Conservation (phyloP, 306 rosid genomes). For the Castanopsis chinensis region DNA sequence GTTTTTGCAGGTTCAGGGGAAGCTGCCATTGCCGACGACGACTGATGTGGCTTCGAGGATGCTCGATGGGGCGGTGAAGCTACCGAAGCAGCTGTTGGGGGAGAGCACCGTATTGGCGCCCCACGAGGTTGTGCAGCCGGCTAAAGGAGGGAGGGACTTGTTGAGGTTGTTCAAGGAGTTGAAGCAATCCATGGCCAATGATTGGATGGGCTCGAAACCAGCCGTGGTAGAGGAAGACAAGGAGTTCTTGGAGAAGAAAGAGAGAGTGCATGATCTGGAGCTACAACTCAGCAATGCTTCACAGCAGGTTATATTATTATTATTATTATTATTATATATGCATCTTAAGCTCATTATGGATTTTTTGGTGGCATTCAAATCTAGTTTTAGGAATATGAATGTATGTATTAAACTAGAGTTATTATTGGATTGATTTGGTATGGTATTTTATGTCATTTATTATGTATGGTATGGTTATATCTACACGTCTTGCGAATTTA, state of each 20-base stretch:
- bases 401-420: not conserved
- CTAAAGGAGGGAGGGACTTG: constrained; percentile 87
- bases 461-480: not conserved
- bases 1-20: constrained; percentile 75
- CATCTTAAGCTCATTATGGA: not conserved
- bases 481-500: not conserved
- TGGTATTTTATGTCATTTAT: not conserved
- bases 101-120: constrained; percentile 52
- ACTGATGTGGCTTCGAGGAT: constrained; percentile 81
- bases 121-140: constrained; percentile 81
- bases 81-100: constrained; percentile 72
- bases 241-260: constrained; percentile 80
- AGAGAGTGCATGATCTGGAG: constrained; percentile 70
- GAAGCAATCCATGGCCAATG: constrained; percentile 81
- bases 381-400: not conserved
- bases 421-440: not conserved
- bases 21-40: constrained; percentile 49
- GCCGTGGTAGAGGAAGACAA: constrained; percentile 82
- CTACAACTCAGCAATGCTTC: constrained; percentile 68
- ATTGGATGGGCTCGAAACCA: constrained; percentile 82
- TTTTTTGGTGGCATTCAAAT: not conserved
- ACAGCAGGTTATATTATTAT: constrained; percentile 57
- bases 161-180: constrained; percentile 85
- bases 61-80: constrained; percentile 90
- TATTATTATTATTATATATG: too few relatives aligned